Percentiles rank a stretch among this genome's conserved stretches.
phyloP scores from a whole-genome alignment of 169 alveolate species.

The Eimeria tenella region DNA sequence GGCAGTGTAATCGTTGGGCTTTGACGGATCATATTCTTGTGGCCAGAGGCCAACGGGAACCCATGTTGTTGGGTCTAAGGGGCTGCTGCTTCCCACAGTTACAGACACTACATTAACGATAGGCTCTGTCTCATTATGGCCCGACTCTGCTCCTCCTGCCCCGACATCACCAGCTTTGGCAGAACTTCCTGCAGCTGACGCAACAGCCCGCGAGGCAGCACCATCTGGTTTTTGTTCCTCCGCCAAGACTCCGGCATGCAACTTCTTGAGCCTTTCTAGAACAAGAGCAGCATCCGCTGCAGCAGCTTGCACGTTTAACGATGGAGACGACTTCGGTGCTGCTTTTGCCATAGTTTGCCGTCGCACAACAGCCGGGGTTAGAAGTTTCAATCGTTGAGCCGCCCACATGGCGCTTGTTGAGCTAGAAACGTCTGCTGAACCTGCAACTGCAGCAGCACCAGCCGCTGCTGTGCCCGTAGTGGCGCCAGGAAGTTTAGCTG shows the following conservation, averaged over 20 bases:
- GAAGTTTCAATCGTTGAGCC: conserved; percentile 75
- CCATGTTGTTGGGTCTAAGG: conserved; percentile 64
- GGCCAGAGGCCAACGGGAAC: conserved; percentile 72
- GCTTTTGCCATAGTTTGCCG: conserved; percentile 69
- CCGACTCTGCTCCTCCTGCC: conserved; percentile 27
- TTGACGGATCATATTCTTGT: conserved; percentile 80
- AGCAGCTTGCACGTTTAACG: conserved; percentile 61
- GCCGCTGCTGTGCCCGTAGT: conserved; percentile 59
- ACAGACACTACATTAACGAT: conserved; percentile 49
- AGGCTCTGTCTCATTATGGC: conserved; percentile 19
- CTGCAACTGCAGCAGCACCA: conserved; percentile 57
- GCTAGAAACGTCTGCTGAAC: neutral
- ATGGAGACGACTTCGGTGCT: conserved; percentile 59
- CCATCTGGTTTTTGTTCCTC: conserved; percentile 33
- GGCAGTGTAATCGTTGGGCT: conserved; percentile 78
- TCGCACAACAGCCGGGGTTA: conserved; percentile 79
- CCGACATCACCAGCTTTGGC: conserved; percentile 38
- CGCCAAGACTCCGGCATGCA: conserved; percentile 61
- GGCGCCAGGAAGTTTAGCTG: conserved; percentile 36
- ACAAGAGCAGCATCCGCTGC: conserved; percentile 70
- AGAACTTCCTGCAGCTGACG: conserved; percentile 20
- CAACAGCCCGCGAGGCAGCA: conserved; percentile 43
- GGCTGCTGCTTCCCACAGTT: conserved; percentile 41
- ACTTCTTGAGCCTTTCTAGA: conserved; percentile 53
- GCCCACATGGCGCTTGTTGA: conserved; percentile 70